Base-by-base conservation (phyloP, 2,329 filamentous ascomycete species). In the Phoma sp. region DNA sequence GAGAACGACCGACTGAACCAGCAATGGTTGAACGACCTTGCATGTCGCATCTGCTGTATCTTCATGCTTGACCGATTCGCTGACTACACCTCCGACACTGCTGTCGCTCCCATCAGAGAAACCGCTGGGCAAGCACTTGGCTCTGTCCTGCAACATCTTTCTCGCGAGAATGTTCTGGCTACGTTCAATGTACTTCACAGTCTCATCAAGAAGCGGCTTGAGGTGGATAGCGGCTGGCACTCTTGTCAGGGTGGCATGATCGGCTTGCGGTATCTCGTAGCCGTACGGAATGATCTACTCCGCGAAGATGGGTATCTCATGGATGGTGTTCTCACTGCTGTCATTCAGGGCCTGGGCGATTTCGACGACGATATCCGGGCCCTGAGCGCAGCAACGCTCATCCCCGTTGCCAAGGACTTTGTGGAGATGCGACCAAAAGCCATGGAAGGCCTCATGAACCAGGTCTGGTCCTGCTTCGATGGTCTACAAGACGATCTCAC, bases 231-330 rank as follows among this genome's bases (percentile, higher is more conserved):
- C 29, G 90, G 13, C 27, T 99, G 95, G 95, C 92, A 96, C 56
- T 90, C 97, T 33, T 96, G 93, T 68, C 96, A 99, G 74, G 95
- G 95, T 63, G 95, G 95, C 59, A 99, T 99, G 95, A 93, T 98
- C 41, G 95, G 95, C 7, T 79, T 99, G 69, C 86, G 94, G 67
- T 99, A 99, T 70, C 86, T 99, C 41, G 95, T 99, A 27, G 95
- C 95, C 8, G 92, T 99, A 32, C 87, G 95, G 44, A 97, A 95
- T 67, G 95, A 98, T 72, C 80, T 99, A 3, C 84, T 99, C 6
- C 84, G 98, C 24, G 85, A 92, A 69, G 90, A 97, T 67, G 85
- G 84, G 24, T 85, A 88, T 44, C 88, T 99, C 74, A 92, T 99
- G 74, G 95, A 99, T 73, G 95, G 94, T 4, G 91, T 98, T 4